phyloP scores from a whole-genome alignment of 495 filamentous ascomycete genomes.

The Geoglossum glabrum region DNA sequence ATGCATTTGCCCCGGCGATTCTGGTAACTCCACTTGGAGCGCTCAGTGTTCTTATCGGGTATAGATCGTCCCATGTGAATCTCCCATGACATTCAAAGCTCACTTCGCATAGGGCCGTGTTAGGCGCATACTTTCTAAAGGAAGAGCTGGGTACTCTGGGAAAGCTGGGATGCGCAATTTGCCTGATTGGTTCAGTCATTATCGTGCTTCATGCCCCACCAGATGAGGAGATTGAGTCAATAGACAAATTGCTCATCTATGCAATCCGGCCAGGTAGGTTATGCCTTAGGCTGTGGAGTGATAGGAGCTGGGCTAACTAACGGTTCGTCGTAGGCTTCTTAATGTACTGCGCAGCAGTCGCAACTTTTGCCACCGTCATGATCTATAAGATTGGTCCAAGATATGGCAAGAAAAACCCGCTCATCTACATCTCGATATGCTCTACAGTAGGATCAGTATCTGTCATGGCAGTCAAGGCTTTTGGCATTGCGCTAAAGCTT shows the following conservation, averaged over 20 bases:
- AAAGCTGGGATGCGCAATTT: slow-evolving; percentile 88
- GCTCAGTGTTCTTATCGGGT: slow-evolving; percentile 84
- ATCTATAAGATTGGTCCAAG: slow-evolving; percentile 81
- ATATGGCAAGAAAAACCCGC: slow-evolving; percentile 83
- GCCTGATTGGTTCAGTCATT: slow-evolving; percentile 86
- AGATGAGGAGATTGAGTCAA: slow-evolving; percentile 68
- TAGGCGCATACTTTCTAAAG: slow-evolving; percentile 84
- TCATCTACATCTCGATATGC: slow-evolving; percentile 93
- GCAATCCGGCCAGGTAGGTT: slow-evolving; percentile 70
- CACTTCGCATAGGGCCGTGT: slow-evolving; percentile 43
- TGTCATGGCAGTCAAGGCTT: slow-evolving; percentile 96
- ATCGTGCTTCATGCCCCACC: slow-evolving; percentile 95
- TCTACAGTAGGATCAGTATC: slow-evolving; percentile 90
- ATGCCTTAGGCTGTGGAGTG: not conserved
- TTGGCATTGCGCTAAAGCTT: slow-evolving; percentile 88
- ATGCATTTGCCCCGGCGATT: slow-evolving; percentile 94
- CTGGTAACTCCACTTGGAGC: slow-evolving; percentile 88
- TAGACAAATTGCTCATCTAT: slow-evolving; percentile 73
- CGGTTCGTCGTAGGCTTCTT: slow-evolving; percentile 46
- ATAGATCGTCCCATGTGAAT: not conserved
- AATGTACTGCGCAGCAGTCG: slow-evolving; percentile 56
- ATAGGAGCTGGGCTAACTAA: slow-evolving; percentile 13
- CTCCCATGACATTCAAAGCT: slow-evolving; percentile 9
- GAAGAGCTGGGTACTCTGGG: slow-evolving; percentile 77
- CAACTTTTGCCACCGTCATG: slow-evolving; percentile 73